phyloP scores from a whole-genome alignment of 345 rosid genomes.

The Aquilaria yunnanensis region DNA sequence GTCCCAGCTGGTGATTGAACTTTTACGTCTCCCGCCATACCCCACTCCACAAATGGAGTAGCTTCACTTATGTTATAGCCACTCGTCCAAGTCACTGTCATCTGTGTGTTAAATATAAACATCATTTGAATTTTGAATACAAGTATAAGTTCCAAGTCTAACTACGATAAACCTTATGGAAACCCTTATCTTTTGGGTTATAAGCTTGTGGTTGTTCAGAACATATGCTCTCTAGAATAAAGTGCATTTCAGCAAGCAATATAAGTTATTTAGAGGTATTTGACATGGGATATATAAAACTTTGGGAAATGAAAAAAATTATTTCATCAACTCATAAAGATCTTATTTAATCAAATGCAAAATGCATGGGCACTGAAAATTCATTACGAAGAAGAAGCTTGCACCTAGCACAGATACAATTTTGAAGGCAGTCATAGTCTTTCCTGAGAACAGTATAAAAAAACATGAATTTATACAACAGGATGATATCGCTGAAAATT shows the following conservation, averaged over 20 bases:
- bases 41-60: conserved; percentile 75
- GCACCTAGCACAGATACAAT: not conserved
- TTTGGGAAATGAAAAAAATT: too few species aligned
- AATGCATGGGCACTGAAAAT: too few species aligned
- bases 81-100: conserved; percentile 98
- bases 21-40: conserved; percentile 32
- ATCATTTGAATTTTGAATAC: conserved; percentile 1
- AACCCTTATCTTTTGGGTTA: not conserved
- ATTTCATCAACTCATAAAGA: too few species aligned
- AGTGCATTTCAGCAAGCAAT: not conserved
- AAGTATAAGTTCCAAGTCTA: conserved; percentile 1
- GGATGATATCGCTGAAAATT: not conserved
- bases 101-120: conserved; percentile 35
- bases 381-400: not conserved
- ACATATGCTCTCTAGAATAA: too few species aligned
- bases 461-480: not conserved
- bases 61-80: conserved; percentile 81
- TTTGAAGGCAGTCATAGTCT: not conserved
- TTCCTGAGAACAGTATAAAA: not conserved
- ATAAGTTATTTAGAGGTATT: not conserved
- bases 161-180: not conserved
- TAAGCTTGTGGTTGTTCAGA: too few species aligned
- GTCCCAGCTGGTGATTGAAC: conserved; percentile 77
- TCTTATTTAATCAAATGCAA: too few species aligned
- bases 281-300: too few species aligned